Conservation (phyloP, 2,329 filamentous ascomycete species). For the Ceratocystis huliohia region DNA sequence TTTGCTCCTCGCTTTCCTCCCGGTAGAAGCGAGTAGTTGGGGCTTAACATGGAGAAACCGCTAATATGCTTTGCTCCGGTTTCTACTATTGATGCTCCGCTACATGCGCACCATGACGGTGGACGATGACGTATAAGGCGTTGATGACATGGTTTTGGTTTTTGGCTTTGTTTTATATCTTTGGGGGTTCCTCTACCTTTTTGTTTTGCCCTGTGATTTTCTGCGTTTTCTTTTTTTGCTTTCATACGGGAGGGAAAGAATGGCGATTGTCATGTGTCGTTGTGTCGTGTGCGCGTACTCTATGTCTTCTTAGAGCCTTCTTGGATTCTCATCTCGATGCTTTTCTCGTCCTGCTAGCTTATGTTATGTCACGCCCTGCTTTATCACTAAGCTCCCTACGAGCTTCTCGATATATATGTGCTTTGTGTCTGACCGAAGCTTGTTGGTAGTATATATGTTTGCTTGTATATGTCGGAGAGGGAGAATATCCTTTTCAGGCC, state of each 20-base stretch:
- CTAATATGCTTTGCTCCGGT: too few species aligned
- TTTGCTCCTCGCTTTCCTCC: not conserved
- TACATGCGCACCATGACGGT: not conserved
- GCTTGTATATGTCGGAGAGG: too few species aligned
- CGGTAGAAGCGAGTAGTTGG: not conserved
- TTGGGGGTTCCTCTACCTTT: conserved; percentile 3
- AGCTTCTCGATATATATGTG: not conserved
- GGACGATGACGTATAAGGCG: conserved; percentile 5
- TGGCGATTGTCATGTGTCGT: not conserved
- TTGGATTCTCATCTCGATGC: not conserved
- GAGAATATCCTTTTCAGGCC: too few species aligned
- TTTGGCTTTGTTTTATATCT: conserved; percentile 7
- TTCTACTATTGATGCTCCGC: not conserved
- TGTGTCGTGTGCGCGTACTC: not conserved
- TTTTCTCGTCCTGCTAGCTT: not conserved
- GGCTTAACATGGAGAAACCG: too few species aligned
- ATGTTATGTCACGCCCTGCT: not conserved
- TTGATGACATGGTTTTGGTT: conserved; percentile 14
- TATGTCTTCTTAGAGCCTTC: not conserved
- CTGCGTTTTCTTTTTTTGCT: not conserved
- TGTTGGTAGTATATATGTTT: too few species aligned
- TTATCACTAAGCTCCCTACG: not conserved
- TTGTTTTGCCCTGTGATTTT: not conserved
- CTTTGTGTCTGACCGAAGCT: not conserved
- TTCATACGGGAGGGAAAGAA: not conserved